A percentile compares a stretch with the other conserved stretches of the same genome.
Conservation (phyloP, 169 alveolate species). For the Cryptosporidium muris region DNA sequence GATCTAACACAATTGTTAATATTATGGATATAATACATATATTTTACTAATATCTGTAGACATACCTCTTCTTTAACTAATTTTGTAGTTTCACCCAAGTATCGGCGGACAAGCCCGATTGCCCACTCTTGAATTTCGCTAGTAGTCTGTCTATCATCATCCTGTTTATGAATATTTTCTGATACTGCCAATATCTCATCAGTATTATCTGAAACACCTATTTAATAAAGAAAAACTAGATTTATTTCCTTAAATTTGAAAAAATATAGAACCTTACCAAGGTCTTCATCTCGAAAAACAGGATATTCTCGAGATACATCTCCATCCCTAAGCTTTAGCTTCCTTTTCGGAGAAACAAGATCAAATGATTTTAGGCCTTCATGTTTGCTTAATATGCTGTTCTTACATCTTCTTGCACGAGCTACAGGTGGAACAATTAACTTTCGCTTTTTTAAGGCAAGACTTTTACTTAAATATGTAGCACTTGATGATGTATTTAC, state of each 20-base stretch:
- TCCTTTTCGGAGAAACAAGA: constrained; percentile 26
- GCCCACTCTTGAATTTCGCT: constrained; percentile 71
- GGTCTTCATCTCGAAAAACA: constrained; percentile 52
- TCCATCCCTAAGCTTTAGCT: constrained; percentile 26
- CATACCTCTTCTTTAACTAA: constrained; percentile 57
- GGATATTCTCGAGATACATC: constrained; percentile 11
- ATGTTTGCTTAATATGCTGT: not conserved
- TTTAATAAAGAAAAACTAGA: not conserved
- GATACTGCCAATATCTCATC: constrained; percentile 11
- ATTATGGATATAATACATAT: not conserved
- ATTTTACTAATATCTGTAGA: not conserved
- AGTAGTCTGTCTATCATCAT: constrained; percentile 67
- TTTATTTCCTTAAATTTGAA: not conserved
- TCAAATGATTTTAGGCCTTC: not conserved
- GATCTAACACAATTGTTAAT: not conserved
- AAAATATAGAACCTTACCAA: constrained; percentile 25
- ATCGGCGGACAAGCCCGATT: constrained; percentile 42
- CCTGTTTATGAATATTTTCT: constrained; percentile 60
- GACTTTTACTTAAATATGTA: constrained; percentile 29
- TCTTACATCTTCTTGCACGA: constrained; percentile 15
- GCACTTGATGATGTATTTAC: constrained; percentile 53
- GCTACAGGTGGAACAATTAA: constrained; percentile 45
- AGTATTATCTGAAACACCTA: constrained; percentile 53
- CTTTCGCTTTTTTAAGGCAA: constrained; percentile 51
- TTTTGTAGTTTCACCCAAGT: constrained; percentile 41